Percentiles rank a stretch among this genome's conserved stretches.
Conservation (phyloP, 805 yeast genomes). For the Starmerella floricola region DNA sequence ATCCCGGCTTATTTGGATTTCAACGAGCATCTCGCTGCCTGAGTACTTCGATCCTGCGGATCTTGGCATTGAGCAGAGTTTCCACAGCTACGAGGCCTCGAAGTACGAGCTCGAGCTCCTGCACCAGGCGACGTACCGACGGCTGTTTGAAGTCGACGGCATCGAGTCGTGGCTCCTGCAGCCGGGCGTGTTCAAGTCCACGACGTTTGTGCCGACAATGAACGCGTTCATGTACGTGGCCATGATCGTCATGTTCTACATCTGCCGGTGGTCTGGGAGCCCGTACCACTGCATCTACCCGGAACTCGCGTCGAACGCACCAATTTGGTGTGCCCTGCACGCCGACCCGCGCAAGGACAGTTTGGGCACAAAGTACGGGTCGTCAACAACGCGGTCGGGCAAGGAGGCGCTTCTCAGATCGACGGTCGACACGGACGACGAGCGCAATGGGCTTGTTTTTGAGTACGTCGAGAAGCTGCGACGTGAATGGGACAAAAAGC, state of each 20-base stretch:
- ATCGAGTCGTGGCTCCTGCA: conserved; percentile 70
- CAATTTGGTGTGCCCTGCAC: conserved; percentile 49
- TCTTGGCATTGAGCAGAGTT: conserved; percentile 51
- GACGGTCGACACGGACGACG: conserved; percentile 21
- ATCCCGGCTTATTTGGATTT: conserved; percentile 72
- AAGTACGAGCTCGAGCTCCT: conserved; percentile 74
- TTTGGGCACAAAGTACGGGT: conserved; percentile 56
- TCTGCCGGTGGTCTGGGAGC: conserved; percentile 73
- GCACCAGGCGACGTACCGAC: conserved; percentile 56
- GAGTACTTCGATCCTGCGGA: conserved; percentile 63
- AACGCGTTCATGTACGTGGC: conserved; percentile 72
- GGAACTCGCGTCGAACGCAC: conserved; percentile 80
- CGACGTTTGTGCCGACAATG: conserved; percentile 62
- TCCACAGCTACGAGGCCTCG: conserved; percentile 79
- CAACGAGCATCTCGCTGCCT: conserved; percentile 71
- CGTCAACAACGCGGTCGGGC: conserved; percentile 57
- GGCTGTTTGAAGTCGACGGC: conserved; percentile 37
- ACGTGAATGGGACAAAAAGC: conserved; percentile 59
- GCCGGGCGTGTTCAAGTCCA: conserved; percentile 87
- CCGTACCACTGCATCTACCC: conserved; percentile 84
- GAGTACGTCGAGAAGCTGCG: conserved; percentile 46
- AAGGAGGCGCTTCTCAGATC: conserved; percentile 45
- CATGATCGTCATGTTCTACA: conserved; percentile 70
- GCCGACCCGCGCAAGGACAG: conserved; percentile 38
- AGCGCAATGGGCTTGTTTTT: conserved; percentile 56